phyloP scores from a whole-genome alignment of 805 yeast species.

The Cyberlindnera meyerae region DNA sequence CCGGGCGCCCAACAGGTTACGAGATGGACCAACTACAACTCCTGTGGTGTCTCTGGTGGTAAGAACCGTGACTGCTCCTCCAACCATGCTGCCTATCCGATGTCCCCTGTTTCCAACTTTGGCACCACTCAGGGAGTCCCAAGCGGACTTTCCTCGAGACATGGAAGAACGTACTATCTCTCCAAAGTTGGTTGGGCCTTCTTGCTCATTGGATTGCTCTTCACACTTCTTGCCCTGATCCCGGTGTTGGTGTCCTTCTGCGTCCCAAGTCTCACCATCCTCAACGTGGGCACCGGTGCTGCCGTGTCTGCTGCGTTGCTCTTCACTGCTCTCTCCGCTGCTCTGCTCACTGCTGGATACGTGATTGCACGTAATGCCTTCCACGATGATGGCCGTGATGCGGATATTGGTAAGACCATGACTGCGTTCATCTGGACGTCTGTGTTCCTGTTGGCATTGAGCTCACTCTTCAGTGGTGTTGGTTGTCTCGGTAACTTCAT shows the following conservation, averaged over 20 bases:
- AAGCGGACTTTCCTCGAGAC: slow-evolving; percentile 39
- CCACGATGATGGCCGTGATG: slow-evolving; percentile 34
- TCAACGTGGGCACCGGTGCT: slow-evolving; percentile 19
- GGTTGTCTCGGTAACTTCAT: slow-evolving; percentile 18
- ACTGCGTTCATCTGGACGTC: slow-evolving; percentile 65
- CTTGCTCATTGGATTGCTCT: slow-evolving; percentile 51
- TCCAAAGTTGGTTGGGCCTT: slow-evolving; percentile 68
- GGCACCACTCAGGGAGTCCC: slow-evolving; percentile 52
- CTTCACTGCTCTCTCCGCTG: slow-evolving; percentile 42
- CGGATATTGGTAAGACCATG: slow-evolving; percentile 43
- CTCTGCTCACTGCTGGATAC: slow-evolving; percentile 50
- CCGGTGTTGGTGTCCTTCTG: slow-evolving; percentile 28
- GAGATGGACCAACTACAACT: slow-evolving; percentile 82
- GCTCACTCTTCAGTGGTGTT: slow-evolving; percentile 18
- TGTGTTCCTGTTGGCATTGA: slow-evolving; percentile 25
- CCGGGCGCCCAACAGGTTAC: slow-evolving; percentile 38
- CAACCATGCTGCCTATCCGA: slow-evolving; percentile 71
- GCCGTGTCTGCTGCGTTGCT: slow-evolving; percentile 33
- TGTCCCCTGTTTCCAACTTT: slow-evolving; percentile 78
- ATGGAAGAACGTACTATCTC: slow-evolving; percentile 56
- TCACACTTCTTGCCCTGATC: slow-evolving; percentile 44
- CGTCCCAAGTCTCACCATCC: slow-evolving; percentile 16
- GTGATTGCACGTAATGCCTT: slow-evolving; percentile 49
- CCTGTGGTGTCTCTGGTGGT: slow-evolving; percentile 42
- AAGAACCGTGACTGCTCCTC: slow-evolving; percentile 45